These are phyloP conservation scores for Orbilia oligospora DNA, from an alignment of 2,329 filamentous ascomycete genomes.

Conservation along the genomic window DNA sequence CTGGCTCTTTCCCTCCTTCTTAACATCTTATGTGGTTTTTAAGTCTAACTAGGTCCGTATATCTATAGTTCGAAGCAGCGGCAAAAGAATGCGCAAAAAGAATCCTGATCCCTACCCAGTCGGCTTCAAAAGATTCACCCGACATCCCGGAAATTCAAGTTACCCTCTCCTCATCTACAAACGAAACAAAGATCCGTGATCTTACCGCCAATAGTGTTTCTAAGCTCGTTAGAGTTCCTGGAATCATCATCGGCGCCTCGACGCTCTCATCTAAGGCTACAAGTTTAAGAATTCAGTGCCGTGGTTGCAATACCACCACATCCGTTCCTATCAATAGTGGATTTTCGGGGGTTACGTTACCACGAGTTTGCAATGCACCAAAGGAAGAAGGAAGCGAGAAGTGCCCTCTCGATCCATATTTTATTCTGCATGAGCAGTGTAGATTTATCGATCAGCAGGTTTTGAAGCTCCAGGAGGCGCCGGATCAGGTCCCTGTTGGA, in stretches of 20 bases:
- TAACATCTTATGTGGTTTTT: not conserved
- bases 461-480: slow-evolving; percentile 96
- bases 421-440: slow-evolving; percentile 93
- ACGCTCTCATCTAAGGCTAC: slow-evolving; percentile 97
- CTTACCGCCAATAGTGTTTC: slow-evolving; percentile 93
- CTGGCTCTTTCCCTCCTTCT: slow-evolving; percentile 18
- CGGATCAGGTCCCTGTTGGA: slow-evolving; percentile 96
- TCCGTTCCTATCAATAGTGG: slow-evolving; percentile 83
- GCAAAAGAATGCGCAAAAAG: slow-evolving; percentile 91
- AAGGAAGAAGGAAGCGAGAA: slow-evolving; percentile 76
- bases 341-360: slow-evolving; percentile 88
- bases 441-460: slow-evolving; percentile 98
- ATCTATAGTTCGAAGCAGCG: slow-evolving; percentile 84
- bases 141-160: slow-evolving; percentile 96
- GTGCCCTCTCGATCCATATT: slow-evolving; percentile 95
- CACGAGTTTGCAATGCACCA: slow-evolving; percentile 79
- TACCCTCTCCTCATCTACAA: slow-evolving; percentile 90
- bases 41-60: not conserved
- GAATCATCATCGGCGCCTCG: slow-evolving; percentile 96
- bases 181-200: slow-evolving; percentile 92
- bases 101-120: slow-evolving; percentile 84
- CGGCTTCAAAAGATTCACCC: slow-evolving; percentile 75
- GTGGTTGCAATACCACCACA: slow-evolving; percentile 82
- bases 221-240: slow-evolving; percentile 93
- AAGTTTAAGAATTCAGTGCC: slow-evolving; percentile 85